Conservation (phyloP, 1,139 yeast genomes). For the Suhomyces yuchorum region DNA sequence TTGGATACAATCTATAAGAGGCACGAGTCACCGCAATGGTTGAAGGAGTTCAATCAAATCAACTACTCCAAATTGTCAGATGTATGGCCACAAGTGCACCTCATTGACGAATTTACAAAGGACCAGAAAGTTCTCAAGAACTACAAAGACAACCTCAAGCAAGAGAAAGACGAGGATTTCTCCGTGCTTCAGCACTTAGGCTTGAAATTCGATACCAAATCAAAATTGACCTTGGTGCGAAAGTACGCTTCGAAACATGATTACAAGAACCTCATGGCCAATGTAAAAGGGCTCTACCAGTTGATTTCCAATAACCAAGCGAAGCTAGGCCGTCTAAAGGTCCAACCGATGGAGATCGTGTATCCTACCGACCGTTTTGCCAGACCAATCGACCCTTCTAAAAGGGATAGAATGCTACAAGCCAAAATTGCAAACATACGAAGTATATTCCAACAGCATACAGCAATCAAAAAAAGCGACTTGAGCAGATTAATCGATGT, state of each 20-base stretch:
- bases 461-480: constrained; percentile 27
- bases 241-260: constrained; percentile 3
- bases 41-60: constrained; percentile 23
- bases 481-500: constrained; percentile 23
- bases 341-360: constrained; percentile 35
- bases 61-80: constrained; percentile 27
- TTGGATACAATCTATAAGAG: constrained; percentile 34
- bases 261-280: constrained; percentile 13
- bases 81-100: constrained; percentile 42
- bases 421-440: constrained; percentile 30
- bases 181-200: constrained; percentile 19
- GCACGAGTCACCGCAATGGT: constrained; percentile 20
- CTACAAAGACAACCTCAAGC: constrained; percentile 17
- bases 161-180: constrained; percentile 16
- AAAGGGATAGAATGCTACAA: constrained; percentile 30
- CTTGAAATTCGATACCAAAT: constrained; percentile 1
- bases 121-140: constrained; percentile 13
- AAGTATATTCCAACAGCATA: constrained; percentile 18
- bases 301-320: constrained; percentile 25
- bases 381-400: constrained; percentile 31
- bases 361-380: constrained; percentile 39
- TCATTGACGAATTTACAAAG: constrained; percentile 34
- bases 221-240: constrained; percentile 3
- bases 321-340: constrained; percentile 26
- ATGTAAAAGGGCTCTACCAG: constrained; percentile 22